A percentile compares a stretch with the other conserved stretches of the same genome.
Conservation (phyloP, 139 green algal genomes). For the Protoeuglena noctilucae region DNA sequence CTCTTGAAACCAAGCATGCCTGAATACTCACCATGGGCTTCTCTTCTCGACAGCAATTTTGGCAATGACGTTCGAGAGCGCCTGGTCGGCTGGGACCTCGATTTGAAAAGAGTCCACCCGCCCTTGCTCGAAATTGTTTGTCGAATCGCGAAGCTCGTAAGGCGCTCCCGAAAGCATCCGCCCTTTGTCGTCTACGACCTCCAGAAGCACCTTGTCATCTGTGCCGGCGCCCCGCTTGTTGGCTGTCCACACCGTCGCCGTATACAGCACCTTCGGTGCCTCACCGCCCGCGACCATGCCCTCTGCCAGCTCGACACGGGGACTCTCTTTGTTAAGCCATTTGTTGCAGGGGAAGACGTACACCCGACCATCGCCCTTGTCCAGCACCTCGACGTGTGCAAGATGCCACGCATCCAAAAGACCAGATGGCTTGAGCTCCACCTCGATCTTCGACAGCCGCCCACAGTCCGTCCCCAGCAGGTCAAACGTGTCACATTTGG, state of each 20-base stretch:
- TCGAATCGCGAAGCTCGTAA: background rate
- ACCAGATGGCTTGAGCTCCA: background rate
- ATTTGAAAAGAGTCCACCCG: background rate
- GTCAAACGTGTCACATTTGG: background rate
- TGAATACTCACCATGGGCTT: too few relatives aligned
- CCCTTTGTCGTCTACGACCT: background rate
- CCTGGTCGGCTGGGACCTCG: background rate
- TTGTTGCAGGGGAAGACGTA: slow-evolving; percentile 22
- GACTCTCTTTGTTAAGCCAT: background rate
- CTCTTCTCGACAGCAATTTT: background rate
- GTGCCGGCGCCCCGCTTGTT: background rate
- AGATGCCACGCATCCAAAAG: background rate
- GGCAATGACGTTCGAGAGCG: background rate
- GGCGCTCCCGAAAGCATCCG: background rate
- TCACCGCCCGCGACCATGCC: too few relatives aligned
- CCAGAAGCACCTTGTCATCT: background rate
- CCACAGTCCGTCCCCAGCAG: background rate
- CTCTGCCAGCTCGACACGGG: background rate
- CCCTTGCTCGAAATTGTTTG: background rate
- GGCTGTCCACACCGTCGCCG: background rate
- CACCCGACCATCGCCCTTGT: slow-evolving; percentile 16
- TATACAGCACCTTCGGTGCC: background rate
- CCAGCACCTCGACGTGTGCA: slow-evolving; percentile 19
- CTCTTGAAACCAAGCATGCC: too few relatives aligned
- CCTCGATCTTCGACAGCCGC: background rate